Base-by-base conservation (phyloP, 1,284 basidiomycete genomes). In the Wallemia ichthyophaga region DNA sequence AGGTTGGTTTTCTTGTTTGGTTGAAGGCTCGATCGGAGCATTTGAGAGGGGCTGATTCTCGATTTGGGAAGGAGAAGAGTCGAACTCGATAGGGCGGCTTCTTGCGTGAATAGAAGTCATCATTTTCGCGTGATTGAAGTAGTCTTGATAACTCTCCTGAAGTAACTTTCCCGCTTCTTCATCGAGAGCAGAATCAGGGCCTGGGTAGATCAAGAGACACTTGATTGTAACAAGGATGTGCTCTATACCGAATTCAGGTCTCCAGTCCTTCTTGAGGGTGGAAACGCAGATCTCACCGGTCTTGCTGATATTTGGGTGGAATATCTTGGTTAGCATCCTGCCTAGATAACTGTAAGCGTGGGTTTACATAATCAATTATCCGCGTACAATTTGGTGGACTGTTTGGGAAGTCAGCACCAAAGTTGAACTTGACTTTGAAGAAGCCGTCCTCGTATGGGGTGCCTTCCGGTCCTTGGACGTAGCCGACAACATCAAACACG, bases 251-350 rank as follows among this genome's bases (percentile, higher is more conserved):
- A 86, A 91, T n/a, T 80, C 77, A 21, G 83, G 77, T 68, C 86
- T 81, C 91, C 91, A 95, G 66, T 91, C 87, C 71, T 94, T 95
- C 74, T 95, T 95, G 26, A 96, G 73, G 2, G 88, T 95, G 71
- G 91, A 91, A 11, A 95, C 91, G 70, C 91, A 96, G 64, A 96
- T 96, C 70, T 94, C 91, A 27, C 89, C 89, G 0, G 76, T 68
- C 27, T 78, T 75, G 0, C 87, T 91, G 26, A 95, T 86, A 66
- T 96, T 95, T 0, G 91, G 91, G 66, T 95, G 91, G 71, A 95
- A 95, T 62, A 96, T 89, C 73, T 91, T 88, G 59, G 88, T 91
- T 0, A 78, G 72, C 69, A 92, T 83, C 72, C 82, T 82, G 66
- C 87, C 88, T 91, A 55, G 13, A 24, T 21, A 31, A 21, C 25